Base-by-base conservation (phyloP, 1,139 yeast genomes). In the Yamadazyma diddensiae region DNA sequence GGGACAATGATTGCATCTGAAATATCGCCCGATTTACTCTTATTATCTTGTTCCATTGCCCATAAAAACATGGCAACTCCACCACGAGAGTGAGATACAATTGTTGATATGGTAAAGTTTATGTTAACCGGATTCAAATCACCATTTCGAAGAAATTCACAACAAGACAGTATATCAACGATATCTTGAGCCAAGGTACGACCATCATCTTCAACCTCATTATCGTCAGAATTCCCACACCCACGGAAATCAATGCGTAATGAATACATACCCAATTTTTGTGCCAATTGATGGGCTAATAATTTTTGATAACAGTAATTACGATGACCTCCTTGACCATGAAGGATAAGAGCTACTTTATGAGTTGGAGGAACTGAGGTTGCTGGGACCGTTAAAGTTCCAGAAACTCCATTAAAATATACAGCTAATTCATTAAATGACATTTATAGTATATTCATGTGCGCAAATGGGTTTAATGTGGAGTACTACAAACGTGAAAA, bases 311-410 rank as follows among this genome's bases (percentile, higher is more conserved):
- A 88, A 39, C 86, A 77, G 53, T 86, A 82, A 59, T 84, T 76
- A 42, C 88, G 74, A 53, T 88, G 94, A 0, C 95, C 94, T 0
- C 81, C 88, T 43, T 78, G 83, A 2, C 97, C 97, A 52, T 90
- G 97, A 15, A 69, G 43, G 21, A 70, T 53, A 30, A 70, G 45
- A 2, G 68, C 73, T 19, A 55, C 57, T 43, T 65, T 66, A 33
- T 56, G 58, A 25, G 70, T 63, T 2, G 62, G 55, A 2, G 73
- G 73, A 4, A 63, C 62, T 1, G 47, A 37, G 28, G 56, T 59
- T 5, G 44, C 57, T 6, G 74, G 74, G 4, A 68, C 45, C 7
- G 72, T 59, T 8, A 68, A 31, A 1, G 73, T 65, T 2, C 65
- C 74, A 5, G 47, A 31, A 3, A 68, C 56, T 2, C 72, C 73